Base-by-base conservation (phyloP, 805 yeast species). In the Saccharomycopsis sp. region DNA sequence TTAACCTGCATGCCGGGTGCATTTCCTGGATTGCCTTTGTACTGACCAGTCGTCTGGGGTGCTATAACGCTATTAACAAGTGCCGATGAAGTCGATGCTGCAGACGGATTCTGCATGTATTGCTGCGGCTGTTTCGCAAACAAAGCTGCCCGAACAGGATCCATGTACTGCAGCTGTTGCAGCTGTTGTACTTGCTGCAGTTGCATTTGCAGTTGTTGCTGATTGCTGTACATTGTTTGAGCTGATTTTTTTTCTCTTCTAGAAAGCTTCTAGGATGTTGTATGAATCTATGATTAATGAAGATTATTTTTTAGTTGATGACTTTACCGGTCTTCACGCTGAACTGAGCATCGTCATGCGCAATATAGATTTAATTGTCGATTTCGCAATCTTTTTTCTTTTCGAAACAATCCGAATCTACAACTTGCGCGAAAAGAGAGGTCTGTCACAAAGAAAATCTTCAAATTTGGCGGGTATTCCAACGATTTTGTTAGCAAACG, bases 131-230 rank as follows among this genome's bases (percentile, higher is more conserved):
- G 60, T 18, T 50, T 44, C 37, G 52, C 46, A 50, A 50, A 51
- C 29, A 48, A 51, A 29, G 23, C 55, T 15, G 46, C 52, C 18
- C 47, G 16, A 41, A 52, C 21, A 15, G 29, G 55, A n/a, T 55
- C 52, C 7, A 51, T 40, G 9, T 51, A 47, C 52, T 44, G 62
- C 53, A 51, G 54, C 55, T 51, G 56, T 51, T 34, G 50, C 15
- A 21, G 63, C 52, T 53, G 59, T 34, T 55, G 57, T 46, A 57
- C 53, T 12, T 44, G 57, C 29, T 46, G 58, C 51, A 58, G 63
- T 15, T 48, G 57, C 24, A 56, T 53, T 46, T 54, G 60, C 21
- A 51, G 56, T 50, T 57, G 62, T 57, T 57, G 61, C 50, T 61
- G 64, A 5, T 53, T 54, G 64, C 18, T 52, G 52, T 24, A 52